These are phyloP conservation scores for Chondrus crispus DNA, from an alignment of 23 red algal genomes.

Conservation along the genomic window DNA sequence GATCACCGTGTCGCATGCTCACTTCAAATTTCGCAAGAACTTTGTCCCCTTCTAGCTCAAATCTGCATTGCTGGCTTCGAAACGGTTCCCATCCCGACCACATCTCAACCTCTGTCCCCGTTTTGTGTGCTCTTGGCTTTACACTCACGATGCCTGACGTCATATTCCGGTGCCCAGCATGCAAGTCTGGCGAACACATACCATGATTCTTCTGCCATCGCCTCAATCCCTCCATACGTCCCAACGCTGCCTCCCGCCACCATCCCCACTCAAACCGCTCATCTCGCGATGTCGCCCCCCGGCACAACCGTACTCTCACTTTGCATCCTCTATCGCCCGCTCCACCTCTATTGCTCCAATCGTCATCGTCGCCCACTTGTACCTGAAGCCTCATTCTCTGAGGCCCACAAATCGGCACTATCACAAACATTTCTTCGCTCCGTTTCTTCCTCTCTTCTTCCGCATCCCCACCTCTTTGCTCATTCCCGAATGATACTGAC, in stretches of 20 bases:
- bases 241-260: not conserved
- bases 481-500: too few species aligned
- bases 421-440: not conserved
- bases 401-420: not conserved
- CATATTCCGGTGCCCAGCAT: too few species aligned
- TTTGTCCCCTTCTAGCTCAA: not conserved
- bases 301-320: too few species aligned
- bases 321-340: not conserved
- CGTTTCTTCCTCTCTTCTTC: too few species aligned
- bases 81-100: not conserved
- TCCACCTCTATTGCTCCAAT: not conserved
- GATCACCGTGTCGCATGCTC: too few species aligned
- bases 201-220: not conserved
- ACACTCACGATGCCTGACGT: too few species aligned
- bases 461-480: too few species aligned
- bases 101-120: not conserved
- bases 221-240: not conserved
- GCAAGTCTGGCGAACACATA: not conserved
- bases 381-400: not conserved
- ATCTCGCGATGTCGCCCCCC: too few species aligned
- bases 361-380: not conserved
- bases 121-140: too few species aligned
- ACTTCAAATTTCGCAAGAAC: not conserved
- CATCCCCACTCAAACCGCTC: constrained; percentile 1
- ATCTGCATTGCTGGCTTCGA: not conserved